Evolutionary conservation across 2,329 filamentous ascomycete genomes (phyloP), one percentile per base, ranked within the genome.

Genomic region (Akanthomyces muscarius): DNA sequence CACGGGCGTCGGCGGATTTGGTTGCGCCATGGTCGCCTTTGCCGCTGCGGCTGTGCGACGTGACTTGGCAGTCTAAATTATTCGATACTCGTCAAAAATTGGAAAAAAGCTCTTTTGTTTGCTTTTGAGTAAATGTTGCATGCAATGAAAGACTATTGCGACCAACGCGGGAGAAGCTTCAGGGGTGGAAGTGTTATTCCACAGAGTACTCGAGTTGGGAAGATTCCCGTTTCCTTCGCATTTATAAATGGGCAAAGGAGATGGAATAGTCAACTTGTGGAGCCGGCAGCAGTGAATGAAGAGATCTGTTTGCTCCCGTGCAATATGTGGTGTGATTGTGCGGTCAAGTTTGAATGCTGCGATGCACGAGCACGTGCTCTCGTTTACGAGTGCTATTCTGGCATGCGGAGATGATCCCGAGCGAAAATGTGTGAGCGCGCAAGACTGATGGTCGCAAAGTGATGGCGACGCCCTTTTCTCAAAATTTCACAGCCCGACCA

Each of bases 1-100:
- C 4, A 14, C n/a, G 11, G 44, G 42, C 14, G 21, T 2, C 16
- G 16, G 23, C 6, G 36, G 11, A 5, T 23, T 14, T 11, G 53
- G 58, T 23, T 60, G 58, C 13, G 58, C 41, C 50, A 61, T 61
- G 51, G 25, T 14, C 48, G 44, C 28, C 21, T 18, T 41, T 42
- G 53, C n/a, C 16, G 28, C n/a, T 47, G 36, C 36, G 21, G 36
- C 14, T 28, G 52, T 11, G 44, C 13, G 38, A 2, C 3, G 38
- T 41, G 16, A 2, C 38, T 16, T 41, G 16, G 3, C 38, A 14
- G 38, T 16, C 38, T 16, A 5, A 16, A 16, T 16, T 18, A 41
- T 41, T 10, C 38, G 13, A 11, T 41, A 41, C 2, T 16, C 16
- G 2, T 41, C 33, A 36, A 36, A 11, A 11, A 41, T 16, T 41